These are phyloP conservation scores for Dinochytrium kinnereticum DNA, from an alignment of 371 early-diverging fungal species.

Conservation along the genomic window DNA sequence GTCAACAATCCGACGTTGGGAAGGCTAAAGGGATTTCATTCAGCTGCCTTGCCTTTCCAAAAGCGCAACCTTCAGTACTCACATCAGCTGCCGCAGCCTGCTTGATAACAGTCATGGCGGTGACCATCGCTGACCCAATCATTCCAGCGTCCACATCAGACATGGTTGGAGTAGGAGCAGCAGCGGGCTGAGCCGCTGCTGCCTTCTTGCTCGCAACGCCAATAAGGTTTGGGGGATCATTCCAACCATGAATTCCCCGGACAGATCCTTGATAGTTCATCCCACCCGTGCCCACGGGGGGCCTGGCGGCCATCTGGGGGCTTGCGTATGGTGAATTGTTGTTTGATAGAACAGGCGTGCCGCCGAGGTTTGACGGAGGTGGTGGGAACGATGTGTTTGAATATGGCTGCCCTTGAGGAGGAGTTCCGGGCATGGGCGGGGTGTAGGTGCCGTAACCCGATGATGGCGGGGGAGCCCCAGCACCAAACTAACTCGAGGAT, in stretches of 20 bases:
- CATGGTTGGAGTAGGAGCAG: slow-evolving; percentile 18
- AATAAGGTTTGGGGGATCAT: slow-evolving; percentile 43
- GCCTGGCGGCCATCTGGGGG: not conserved
- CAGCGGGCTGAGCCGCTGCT: slow-evolving; percentile 1
- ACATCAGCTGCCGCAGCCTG: slow-evolving; percentile 17
- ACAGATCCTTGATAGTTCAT: slow-evolving; percentile 36
- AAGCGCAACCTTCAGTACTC: not conserved
- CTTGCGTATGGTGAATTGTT: slow-evolving; percentile 2
- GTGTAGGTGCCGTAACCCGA: not conserved
- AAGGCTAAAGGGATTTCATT: slow-evolving; percentile 19
- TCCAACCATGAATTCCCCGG: slow-evolving; percentile 46
- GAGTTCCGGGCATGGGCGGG: too few species aligned
- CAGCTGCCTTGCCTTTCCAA: not conserved
- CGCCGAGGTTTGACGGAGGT: not conserved
- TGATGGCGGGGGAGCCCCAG: not conserved
- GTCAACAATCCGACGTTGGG: slow-evolving; percentile 43
- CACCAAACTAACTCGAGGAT: too few species aligned
- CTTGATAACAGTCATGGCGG: slow-evolving; percentile 40
- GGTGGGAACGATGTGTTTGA: not conserved
- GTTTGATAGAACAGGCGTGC: not conserved
- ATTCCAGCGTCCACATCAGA: not conserved
- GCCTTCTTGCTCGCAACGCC: slow-evolving; percentile 28
- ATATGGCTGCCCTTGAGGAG: not conserved
- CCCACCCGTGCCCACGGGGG: not conserved
- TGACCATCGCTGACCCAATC: slow-evolving; percentile 26